phyloP scores from a whole-genome alignment of 345 rosid species.

The Carallia brachiata region DNA sequence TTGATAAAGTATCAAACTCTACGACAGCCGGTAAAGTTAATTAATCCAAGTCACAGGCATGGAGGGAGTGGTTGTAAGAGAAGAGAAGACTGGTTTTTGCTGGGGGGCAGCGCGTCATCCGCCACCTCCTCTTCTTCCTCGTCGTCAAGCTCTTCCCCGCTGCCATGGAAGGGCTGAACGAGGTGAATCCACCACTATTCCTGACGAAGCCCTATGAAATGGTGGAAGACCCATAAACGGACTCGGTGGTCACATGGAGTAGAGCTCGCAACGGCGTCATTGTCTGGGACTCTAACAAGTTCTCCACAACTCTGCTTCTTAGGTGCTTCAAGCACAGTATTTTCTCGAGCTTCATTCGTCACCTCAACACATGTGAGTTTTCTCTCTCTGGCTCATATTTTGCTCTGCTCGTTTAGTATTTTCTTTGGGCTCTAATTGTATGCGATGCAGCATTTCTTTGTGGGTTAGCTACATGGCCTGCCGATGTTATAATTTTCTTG shows the following conservation, averaged over 20 bases:
- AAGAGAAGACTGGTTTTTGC: constrained; percentile 44
- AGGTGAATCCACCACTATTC: constrained; percentile 55
- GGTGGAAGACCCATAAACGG: constrained; percentile 30
- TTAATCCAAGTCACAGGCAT: constrained; percentile 4
- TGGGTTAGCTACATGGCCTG: too few species aligned
- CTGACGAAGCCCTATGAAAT: constrained; percentile 25
- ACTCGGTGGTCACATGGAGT: constrained; percentile 25
- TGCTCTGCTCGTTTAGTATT: background rate
- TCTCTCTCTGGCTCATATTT: background rate
- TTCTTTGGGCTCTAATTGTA: too few species aligned
- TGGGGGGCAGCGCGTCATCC: background rate
- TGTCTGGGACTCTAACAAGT: constrained; percentile 28
- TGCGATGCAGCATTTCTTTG: too few species aligned
- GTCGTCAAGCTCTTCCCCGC: constrained; percentile 45
- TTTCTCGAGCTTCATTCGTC: constrained; percentile 38
- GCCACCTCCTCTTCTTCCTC: constrained; percentile 44
- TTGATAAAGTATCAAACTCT: too few species aligned
- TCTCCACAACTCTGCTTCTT: constrained; percentile 26
- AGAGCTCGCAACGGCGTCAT: constrained; percentile 27
- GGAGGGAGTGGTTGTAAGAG: constrained; percentile 26
- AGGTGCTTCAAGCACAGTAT: constrained; percentile 31
- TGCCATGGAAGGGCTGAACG: constrained; percentile 72
- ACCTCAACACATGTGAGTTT: constrained; percentile 35
- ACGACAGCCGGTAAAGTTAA: too few species aligned
- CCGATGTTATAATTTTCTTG: too few species aligned